Percentiles rank a stretch among this genome's conserved stretches.
Evolutionary conservation across 306 rosid genomes (phyloP).

Genomic region (Amphicarpaea edgeworthii): DNA sequence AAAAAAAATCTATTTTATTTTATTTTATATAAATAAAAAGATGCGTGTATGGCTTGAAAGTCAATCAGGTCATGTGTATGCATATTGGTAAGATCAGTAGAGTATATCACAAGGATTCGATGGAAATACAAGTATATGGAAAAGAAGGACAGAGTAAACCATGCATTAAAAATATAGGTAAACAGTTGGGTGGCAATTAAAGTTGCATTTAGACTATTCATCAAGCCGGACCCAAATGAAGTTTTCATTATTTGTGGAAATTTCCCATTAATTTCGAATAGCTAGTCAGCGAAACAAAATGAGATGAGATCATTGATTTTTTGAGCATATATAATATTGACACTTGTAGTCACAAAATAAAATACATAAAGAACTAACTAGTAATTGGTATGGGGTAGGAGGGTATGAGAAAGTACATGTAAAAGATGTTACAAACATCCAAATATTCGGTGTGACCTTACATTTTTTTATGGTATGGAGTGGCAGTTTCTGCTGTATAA

Average conservation of each 20-base stretch:
- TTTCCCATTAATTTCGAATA: background rate
- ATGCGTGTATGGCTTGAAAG: background rate
- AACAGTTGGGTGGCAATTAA: slow-evolving; percentile 33
- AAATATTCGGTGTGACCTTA: slow-evolving; percentile 33
- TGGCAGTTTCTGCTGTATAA: background rate
- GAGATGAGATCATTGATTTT: background rate
- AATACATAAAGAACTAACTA: background rate
- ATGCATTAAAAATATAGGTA: slow-evolving; percentile 42
- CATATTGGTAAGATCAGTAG: background rate
- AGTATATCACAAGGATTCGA: slow-evolving; percentile 28
- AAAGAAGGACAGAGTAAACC: background rate
- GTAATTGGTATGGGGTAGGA: background rate
- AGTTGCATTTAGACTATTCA: slow-evolving; percentile 11
- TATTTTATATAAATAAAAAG: background rate
- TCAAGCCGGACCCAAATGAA: background rate
- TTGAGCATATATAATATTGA: background rate
- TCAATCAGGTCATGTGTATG: background rate
- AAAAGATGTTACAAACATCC: background rate
- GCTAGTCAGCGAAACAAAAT: slow-evolving; percentile 5
- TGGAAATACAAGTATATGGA: background rate
- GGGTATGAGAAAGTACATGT: slow-evolving; percentile 10
- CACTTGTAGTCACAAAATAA: background rate
- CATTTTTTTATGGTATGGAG: background rate
- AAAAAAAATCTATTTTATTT: too few relatives aligned
- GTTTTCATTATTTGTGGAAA: background rate